Evolutionary conservation across 179 eudicot genomes (phyloP).

Genomic region (Silene coronaria): DNA sequence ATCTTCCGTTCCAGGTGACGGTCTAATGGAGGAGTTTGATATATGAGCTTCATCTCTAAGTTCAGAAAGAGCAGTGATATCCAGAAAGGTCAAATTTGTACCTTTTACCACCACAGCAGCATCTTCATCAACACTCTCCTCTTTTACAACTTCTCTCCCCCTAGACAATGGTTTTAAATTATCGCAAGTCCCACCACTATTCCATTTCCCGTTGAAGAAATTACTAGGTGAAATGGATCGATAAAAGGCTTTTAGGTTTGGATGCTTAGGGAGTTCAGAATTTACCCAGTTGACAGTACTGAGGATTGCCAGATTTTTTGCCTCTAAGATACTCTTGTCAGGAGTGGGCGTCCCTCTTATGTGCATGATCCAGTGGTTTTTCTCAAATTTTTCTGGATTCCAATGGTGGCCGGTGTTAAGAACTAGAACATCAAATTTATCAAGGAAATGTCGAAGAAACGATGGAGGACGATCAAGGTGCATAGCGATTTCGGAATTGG

Average conservation of each 20-base stretch:
- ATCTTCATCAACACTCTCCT: slow-evolving; percentile 24
- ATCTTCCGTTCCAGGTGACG: slow-evolving; percentile 30
- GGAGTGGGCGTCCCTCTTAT: slow-evolving; percentile 29
- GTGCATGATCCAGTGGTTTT: slow-evolving; percentile 40
- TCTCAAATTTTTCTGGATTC: slow-evolving; percentile 43
- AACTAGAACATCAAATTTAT: slow-evolving; percentile 44
- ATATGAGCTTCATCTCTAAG: slow-evolving; percentile 46
- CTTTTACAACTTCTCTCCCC: slow-evolving; percentile 32
- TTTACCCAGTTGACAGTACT: slow-evolving; percentile 40
- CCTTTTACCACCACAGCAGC: slow-evolving; percentile 34
- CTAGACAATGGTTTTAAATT: slow-evolving; percentile 33
- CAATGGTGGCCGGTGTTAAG: slow-evolving; percentile 53
- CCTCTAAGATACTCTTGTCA: slow-evolving; percentile 22
- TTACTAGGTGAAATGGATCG: slow-evolving; percentile 45
- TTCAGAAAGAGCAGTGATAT: slow-evolving; percentile 43
- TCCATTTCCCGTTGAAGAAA: slow-evolving; percentile 50
- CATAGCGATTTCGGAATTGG: slow-evolving; percentile 51
- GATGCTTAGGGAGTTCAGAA: slow-evolving; percentile 33
- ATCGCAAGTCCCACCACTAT: slow-evolving; percentile 44
- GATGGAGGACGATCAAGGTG: slow-evolving; percentile 76
- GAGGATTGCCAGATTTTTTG: slow-evolving; percentile 31
- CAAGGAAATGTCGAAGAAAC: slow-evolving; percentile 43
- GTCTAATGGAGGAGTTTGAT: slow-evolving; percentile 31
- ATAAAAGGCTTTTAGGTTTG: slow-evolving; percentile 31
- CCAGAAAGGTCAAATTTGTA: slow-evolving; percentile 37